phyloP scores from a whole-genome alignment of 1,284 basidiomycete genomes.

The Pyrrhoderma lamaoense region DNA sequence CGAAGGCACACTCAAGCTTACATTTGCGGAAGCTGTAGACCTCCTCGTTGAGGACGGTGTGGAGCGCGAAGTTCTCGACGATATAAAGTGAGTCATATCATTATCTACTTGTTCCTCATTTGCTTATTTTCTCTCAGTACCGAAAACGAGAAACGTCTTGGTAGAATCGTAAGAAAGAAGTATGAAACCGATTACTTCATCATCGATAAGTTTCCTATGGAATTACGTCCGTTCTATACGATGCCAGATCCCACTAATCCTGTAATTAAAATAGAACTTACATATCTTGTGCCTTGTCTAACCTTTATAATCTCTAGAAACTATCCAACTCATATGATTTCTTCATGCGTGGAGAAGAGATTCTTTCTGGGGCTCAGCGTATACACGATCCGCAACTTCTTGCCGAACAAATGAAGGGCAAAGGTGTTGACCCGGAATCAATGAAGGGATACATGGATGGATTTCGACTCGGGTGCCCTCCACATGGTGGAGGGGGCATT shows the following conservation, averaged over 20 bases:
- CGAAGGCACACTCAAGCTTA: conserved; percentile 74
- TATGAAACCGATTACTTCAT: conserved; percentile 98
- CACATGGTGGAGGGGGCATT: conserved; percentile 80
- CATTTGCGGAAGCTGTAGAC: conserved; percentile 84
- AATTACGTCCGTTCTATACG: conserved; percentile 94
- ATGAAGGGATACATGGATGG: conserved; percentile 93
- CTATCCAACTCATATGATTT: conserved; percentile 99
- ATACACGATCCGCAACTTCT: conserved; percentile 87
- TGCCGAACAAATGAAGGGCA: conserved; percentile 75
- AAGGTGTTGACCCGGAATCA: conserved; percentile 75
- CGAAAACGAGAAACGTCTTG: conserved; percentile 88
- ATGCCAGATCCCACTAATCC: conserved; percentile 91
- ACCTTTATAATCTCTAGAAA: conserved; percentile 37
- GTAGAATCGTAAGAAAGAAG: conserved; percentile 83
- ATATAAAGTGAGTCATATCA: conserved; percentile 65
- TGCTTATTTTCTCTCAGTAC: conserved; percentile 47
- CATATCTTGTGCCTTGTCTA: conserved; percentile 9
- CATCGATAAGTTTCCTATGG: conserved; percentile 94
- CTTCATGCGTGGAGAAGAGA: conserved; percentile 99
- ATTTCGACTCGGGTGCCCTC: conserved; percentile 90
- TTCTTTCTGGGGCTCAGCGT: conserved; percentile 95
- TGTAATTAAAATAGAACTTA: conserved; percentile 32
- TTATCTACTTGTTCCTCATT: not conserved
- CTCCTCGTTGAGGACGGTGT: conserved; percentile 83
- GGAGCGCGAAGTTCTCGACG: conserved; percentile 66